Conservation (phyloP, 2,329 filamentous ascomycete genomes). For the Cordyceps fumosorosea region DNA sequence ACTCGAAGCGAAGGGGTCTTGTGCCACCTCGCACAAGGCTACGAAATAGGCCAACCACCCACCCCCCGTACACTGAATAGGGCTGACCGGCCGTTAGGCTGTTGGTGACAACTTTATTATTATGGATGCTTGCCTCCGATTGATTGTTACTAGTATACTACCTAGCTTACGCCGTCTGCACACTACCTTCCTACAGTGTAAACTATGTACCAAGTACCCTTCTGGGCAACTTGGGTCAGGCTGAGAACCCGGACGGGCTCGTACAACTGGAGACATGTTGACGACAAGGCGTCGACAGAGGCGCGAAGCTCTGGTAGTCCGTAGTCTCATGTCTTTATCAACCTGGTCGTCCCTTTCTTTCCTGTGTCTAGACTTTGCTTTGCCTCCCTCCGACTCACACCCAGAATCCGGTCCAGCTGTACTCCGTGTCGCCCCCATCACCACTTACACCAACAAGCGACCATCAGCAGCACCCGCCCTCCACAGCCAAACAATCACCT, state of each 20-base stretch:
- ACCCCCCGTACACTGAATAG: too few species aligned
- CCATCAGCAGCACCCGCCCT: not conserved
- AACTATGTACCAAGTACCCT: not conserved
- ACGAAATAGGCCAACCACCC: too few species aligned
- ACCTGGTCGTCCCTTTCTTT: not conserved
- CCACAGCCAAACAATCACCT: not conserved
- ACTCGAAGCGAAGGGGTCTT: too few species aligned
- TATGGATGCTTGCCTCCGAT: too few species aligned
- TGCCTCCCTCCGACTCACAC: not conserved
- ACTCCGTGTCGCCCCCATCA: not conserved
- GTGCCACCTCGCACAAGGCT: too few species aligned
- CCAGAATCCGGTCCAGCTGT: too few species aligned
- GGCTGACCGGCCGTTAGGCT: too few species aligned
- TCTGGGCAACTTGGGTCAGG: not conserved
- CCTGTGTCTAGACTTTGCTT: not conserved
- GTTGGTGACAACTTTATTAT: too few species aligned
- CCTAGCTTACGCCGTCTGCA: too few species aligned
- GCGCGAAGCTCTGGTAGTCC: not conserved
- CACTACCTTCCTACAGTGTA: too few species aligned
- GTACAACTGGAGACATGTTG: not conserved
- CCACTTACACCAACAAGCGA: not conserved
- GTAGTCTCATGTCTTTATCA: not conserved
- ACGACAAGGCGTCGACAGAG: not conserved
- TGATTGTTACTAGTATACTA: too few species aligned
- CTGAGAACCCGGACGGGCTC: constrained; percentile 1